Evolutionary conservation across 2,329 filamentous ascomycete species (phyloP).

Genomic region (Trichoderma atrobrunneum): DNA sequence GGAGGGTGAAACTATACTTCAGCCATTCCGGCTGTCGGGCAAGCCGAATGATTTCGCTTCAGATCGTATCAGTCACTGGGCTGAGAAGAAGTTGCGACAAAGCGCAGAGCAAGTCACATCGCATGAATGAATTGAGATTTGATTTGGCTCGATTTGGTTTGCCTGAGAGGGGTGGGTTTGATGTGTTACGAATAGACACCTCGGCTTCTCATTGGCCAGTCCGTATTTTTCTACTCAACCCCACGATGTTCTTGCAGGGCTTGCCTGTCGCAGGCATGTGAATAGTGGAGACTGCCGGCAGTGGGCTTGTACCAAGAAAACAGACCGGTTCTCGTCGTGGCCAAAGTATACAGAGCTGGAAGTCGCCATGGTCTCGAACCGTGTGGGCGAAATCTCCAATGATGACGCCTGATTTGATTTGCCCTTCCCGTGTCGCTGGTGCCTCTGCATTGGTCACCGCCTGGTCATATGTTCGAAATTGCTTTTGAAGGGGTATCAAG

Average conservation of each 20-base stretch:
- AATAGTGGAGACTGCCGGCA: not conserved
- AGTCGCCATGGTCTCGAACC: not conserved
- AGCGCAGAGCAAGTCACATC: not conserved
- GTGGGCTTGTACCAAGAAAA: not conserved
- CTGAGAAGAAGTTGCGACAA: not conserved
- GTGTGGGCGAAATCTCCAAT: not conserved
- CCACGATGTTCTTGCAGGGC: constrained; percentile 8
- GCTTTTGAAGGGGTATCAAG: not conserved
- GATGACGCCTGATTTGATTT: not conserved
- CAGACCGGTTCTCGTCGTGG: not conserved
- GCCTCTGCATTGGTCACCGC: not conserved
- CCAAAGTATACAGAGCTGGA: not conserved
- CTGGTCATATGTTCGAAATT: not conserved
- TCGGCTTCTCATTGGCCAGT: not conserved
- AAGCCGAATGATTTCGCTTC: not conserved
- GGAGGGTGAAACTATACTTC: not conserved
- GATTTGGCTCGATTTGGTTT: not conserved
- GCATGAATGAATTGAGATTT: constrained; percentile 9
- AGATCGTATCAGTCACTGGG: not conserved
- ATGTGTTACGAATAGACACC: not conserved
- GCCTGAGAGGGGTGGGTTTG: not conserved
- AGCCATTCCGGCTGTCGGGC: not conserved
- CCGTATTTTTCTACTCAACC: constrained; percentile 8
- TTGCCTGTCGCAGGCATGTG: constrained; percentile 5
- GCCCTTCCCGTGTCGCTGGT: not conserved